phyloP scores from a whole-genome alignment of 2,329 filamentous ascomycete genomes.

The Fusarium robinianum region DNA sequence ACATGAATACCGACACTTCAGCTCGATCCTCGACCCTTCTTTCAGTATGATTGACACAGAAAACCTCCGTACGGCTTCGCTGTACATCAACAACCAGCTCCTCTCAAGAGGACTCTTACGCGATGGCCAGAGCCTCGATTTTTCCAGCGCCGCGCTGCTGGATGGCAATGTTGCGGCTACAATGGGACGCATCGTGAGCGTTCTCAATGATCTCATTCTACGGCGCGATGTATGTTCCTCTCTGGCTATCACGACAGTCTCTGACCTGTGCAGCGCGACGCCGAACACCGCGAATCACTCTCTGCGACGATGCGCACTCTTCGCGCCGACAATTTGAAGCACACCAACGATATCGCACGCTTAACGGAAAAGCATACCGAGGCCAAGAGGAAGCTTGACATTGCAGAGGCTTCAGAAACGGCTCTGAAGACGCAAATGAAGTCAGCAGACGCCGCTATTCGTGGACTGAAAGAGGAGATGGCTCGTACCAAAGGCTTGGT shows the following conservation, averaged over 20 bases:
- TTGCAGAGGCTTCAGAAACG: constrained; percentile 71
- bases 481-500: constrained; percentile 77
- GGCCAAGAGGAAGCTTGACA: constrained; percentile 58
- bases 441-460: constrained; percentile 72
- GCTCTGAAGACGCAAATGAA: constrained; percentile 71
- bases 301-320: constrained; percentile 77
- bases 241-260: background rate
- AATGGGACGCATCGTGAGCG: constrained; percentile 85
- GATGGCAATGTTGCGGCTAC: constrained; percentile 62
- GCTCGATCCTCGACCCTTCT: constrained; percentile 12
- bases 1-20: constrained; percentile 27
- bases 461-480: constrained; percentile 83
- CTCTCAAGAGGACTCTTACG: constrained; percentile 67
- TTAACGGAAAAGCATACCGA: constrained; percentile 59
- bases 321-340: constrained; percentile 74
- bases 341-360: constrained; percentile 69
- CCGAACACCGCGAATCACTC: constrained; percentile 83
- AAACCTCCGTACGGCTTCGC: constrained; percentile 68
- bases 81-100: constrained; percentile 75
- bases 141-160: constrained; percentile 70
- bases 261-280: constrained; percentile 69
- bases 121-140: constrained; percentile 78
- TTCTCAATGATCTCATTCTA: constrained; percentile 91
- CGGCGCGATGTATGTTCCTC: constrained; percentile 74
- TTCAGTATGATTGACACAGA: constrained; percentile 59